phyloP scores from a whole-genome alignment of 2,329 filamentous ascomycete species.

The Ophiosphaerella herpotricha region DNA sequence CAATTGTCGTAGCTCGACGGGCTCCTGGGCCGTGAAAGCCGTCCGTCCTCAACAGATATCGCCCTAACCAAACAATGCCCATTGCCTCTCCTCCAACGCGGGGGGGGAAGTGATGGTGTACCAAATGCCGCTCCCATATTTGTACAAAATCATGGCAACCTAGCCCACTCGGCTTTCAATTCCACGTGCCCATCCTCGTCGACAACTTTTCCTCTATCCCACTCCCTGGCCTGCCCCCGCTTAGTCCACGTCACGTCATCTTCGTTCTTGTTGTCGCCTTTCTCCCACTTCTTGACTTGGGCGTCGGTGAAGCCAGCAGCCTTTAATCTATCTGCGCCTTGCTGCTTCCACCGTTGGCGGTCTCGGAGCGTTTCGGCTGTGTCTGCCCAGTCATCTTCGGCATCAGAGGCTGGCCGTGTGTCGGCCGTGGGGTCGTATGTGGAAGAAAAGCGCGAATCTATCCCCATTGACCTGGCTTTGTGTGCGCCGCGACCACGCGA shows the following conservation, averaged over 20 bases:
- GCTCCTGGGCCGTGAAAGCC: too few species aligned
- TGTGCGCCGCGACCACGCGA: constrained; percentile 38
- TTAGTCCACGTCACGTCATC: constrained; percentile 75
- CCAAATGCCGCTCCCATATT: not conserved
- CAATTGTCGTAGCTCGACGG: too few species aligned
- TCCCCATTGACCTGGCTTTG: constrained; percentile 55
- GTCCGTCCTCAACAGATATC: too few species aligned
- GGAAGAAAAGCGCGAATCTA: constrained; percentile 79
- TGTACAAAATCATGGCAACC: constrained; percentile 24
- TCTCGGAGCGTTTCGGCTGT: constrained; percentile 78
- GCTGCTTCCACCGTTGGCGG: constrained; percentile 75
- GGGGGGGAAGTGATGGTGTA: too few species aligned
- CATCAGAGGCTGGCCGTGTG: constrained; percentile 54
- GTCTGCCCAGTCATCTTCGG: constrained; percentile 75
- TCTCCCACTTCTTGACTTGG: constrained; percentile 74
- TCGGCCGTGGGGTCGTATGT: constrained; percentile 65
- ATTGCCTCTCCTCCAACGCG: too few species aligned
- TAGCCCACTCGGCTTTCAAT: constrained; percentile 56
- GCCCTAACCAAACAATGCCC: too few species aligned
- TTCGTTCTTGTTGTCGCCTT: constrained; percentile 63
- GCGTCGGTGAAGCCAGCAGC: constrained; percentile 79
- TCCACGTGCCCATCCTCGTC: constrained; percentile 60
- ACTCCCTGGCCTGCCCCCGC: constrained; percentile 68
- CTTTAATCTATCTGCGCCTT: constrained; percentile 75
- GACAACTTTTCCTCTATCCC: constrained; percentile 68